phyloP scores from a whole-genome alignment of 78 protist species.

The Dictyostelium brefeldianum region DNA sequence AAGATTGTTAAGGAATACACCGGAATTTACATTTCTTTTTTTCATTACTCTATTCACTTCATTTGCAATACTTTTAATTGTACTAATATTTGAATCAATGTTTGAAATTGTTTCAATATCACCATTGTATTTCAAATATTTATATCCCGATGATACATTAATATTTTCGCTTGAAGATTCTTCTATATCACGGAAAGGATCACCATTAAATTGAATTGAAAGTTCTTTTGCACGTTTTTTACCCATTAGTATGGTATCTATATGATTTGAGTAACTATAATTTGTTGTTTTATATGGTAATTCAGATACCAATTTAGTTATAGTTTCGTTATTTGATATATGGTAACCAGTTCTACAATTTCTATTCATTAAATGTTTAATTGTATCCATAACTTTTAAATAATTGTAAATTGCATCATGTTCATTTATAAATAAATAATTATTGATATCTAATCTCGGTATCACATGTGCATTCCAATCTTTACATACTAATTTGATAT shows the following conservation, averaged over 20 bases:
- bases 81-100: too few species aligned
- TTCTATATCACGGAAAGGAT: too few species aligned
- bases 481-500: neutral
- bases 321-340: neutral
- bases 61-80: too few species aligned
- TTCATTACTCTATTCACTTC: neutral
- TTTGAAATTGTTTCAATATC: too few species aligned
- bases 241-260: too few species aligned
- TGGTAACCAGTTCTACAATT: neutral
- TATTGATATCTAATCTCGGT: neutral
- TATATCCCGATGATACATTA: too few species aligned
- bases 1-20: neutral
- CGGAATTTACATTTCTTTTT: neutral
- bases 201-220: neutral
- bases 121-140: too few species aligned
- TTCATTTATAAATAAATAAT: neutral
- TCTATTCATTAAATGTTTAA: neutral
- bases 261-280: too few species aligned
- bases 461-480: neutral
- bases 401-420: neutral
- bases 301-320: neutral
- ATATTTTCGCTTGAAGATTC: too few species aligned
- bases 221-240: neutral
- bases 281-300: neutral
- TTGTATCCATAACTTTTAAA: slow-evolving; percentile 6